Base-by-base conservation (phyloP, 139 green algal species). In the Micromonas pusilla region DNA sequence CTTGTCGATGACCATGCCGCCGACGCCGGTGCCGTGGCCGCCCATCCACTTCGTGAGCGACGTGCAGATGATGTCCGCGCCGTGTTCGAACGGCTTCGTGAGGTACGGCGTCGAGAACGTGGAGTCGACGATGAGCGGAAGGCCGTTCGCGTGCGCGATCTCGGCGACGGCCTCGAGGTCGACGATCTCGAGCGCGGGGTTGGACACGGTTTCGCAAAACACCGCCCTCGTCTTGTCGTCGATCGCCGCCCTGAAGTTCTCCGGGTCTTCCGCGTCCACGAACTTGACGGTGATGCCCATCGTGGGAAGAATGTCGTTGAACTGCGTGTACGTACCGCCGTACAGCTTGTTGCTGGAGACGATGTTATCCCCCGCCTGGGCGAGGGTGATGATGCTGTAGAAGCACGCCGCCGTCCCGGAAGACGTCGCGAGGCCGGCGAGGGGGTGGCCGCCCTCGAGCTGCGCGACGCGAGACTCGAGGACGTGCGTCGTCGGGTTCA, bases 281-380 rank as follows among this genome's bases (percentile, higher is more conserved):
- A 73, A 73, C 32, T 25, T 45, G 23, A 73, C 66, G 32, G 31
- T 52, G 33, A 73, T 73, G 28, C 66, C 66, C 5, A 73, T 9
- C 26, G 66, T 73, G 28, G 66, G 66, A n/a, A 73, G 66, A 21
- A 73, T 73, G 21, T 73, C 66, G 66, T 73, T 73, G 66, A 73
- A 73, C 70, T 77, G 70, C 26, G 39, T 77, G 70, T 66, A 77
- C 13, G 70, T 77, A n/a, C 70, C 70, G 13, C 70, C 70, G 70
- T 77, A 77, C 13, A 77, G 45, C 16, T 67, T 67, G 38, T 33
- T 65, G 20, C n/a, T 34, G 38, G 36, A 66, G 6, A 77, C 45
- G 70, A 77, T 77, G 70, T 77, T 77, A 25, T 77, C 70, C 6
- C 70, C 70, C 5, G 39, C 39, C 37, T 77, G 39, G 25, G 39